These are phyloP conservation scores for Fusarium guadeloupense DNA, from an alignment of 2,329 filamentous ascomycete genomes.

Conservation along the genomic window DNA sequence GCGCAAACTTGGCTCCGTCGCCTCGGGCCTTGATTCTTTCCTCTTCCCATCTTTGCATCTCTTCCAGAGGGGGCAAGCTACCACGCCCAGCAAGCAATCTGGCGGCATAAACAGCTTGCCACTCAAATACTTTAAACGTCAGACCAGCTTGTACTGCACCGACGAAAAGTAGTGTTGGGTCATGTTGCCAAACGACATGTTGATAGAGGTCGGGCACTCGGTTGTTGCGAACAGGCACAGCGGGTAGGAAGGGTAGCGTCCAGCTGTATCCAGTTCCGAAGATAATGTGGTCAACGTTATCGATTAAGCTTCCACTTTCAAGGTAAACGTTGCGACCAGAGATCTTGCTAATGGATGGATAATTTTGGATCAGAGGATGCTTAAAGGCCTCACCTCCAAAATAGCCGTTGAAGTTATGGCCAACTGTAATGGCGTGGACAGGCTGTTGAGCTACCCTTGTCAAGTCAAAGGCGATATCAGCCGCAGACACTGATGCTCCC, in stretches of 20 bases:
- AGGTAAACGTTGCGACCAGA: constrained; percentile 61
- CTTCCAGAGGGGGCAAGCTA: constrained; percentile 56
- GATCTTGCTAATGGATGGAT: constrained; percentile 58
- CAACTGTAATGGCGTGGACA: constrained; percentile 61
- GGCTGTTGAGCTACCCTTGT: constrained; percentile 55
- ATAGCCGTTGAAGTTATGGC: constrained; percentile 60
- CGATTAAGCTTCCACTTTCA: constrained; percentile 60
- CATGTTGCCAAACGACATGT: constrained; percentile 63
- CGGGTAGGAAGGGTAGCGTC: constrained; percentile 68
- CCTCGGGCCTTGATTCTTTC: constrained; percentile 62
- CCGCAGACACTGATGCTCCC: constrained; percentile 70
- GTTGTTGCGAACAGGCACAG: constrained; percentile 61
- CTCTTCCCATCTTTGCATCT: constrained; percentile 65
- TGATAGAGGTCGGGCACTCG: constrained; percentile 65
- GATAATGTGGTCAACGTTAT: constrained; percentile 68
- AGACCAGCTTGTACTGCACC: constrained; percentile 65
- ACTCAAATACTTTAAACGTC: constrained; percentile 75
- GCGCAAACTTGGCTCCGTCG: constrained; percentile 64
- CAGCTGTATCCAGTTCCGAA: constrained; percentile 73
- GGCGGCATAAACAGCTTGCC: constrained; percentile 70
- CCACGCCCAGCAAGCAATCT: constrained; percentile 65
- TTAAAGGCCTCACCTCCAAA: constrained; percentile 68
- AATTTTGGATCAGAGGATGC: constrained; percentile 60
- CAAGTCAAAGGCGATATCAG: constrained; percentile 68
- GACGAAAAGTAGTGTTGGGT: constrained; percentile 65